Evolutionary conservation across 768 basidiomycete genomes (phyloP), one percentile per base, ranked within the genome.

Genomic region (Tephrocybe sp.): DNA sequence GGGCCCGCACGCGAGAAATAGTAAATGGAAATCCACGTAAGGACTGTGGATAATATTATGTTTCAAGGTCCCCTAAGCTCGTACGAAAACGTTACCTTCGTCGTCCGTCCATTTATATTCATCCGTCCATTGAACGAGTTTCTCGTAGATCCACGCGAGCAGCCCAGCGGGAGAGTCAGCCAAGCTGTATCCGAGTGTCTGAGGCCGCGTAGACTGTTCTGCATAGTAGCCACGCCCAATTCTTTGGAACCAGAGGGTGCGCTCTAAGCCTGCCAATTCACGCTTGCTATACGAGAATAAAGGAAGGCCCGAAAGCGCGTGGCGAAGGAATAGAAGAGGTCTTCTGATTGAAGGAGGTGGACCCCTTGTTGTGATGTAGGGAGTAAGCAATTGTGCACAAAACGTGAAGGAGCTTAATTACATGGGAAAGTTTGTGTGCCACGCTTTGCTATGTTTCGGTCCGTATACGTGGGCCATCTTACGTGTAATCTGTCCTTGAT

Each of bases 21-120:
- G 56, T 81, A 83, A 13, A 83, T 70, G 3, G 82, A 83, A 5
- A 83, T 62, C 83, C 83, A 85, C 0, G 79, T 82, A 33, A 85
- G 57, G 0, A 83, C 83, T 84, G 26, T 57, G 33, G 48, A 50
- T 47, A 1, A 52, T 53, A 34, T 19, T 9, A 13, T 41, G 20
- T 13, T 12, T 42, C n/a, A 16, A 39, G 6, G n/a, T 7, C 11
- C 3, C 2, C 14, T 8, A n/a, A n/a, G 4, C n/a, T 3, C 50
- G 13, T 5, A 10, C 26, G 30, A 38, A 30, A 22, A 48, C 26
- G 5, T 22, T 22, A 75, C 83, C 70, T 66, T 85, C 79, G 20
- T 84, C 80, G 38, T 81, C 80, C 5, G 67, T 67, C 82, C 82
- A 84, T 0, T 72, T 70, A 56, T 84, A 85, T 0, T 60, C 51